phyloP scores from a whole-genome alignment of 2,329 filamentous ascomycete genomes.

The Phoma sp. region DNA sequence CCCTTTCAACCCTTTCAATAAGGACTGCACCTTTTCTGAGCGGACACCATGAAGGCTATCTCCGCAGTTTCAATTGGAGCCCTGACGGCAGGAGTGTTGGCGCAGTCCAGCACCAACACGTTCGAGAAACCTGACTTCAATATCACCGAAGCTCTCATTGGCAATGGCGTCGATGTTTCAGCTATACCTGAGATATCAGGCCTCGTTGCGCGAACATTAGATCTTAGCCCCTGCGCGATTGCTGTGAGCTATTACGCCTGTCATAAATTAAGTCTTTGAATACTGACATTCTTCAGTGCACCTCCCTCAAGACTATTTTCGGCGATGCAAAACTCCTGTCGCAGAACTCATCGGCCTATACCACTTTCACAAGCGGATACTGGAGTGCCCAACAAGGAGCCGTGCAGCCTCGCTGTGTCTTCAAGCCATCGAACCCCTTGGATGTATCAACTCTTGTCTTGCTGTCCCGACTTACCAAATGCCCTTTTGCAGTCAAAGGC shows the following conservation, averaged over 20 bases:
- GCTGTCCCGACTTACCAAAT: not conserved
- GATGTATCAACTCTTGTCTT: slow-evolving; percentile 23
- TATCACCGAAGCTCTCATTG: not conserved
- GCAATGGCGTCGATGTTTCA: slow-evolving; percentile 12
- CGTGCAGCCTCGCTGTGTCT: slow-evolving; percentile 25
- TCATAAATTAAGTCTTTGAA: not conserved
- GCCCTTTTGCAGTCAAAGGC: not conserved
- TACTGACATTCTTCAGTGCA: slow-evolving; percentile 15
- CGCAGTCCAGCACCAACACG: not conserved
- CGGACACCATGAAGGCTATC: not conserved
- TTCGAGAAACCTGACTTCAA: not conserved
- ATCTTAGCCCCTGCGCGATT: slow-evolving; percentile 14
- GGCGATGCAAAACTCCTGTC: slow-evolving; percentile 21
- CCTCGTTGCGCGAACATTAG: not conserved
- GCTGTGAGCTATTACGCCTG: slow-evolving; percentile 15
- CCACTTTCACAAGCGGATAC: slow-evolving; percentile 19
- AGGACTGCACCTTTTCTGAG: too few species aligned
- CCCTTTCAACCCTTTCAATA: too few species aligned
- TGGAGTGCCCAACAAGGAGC: slow-evolving; percentile 31
- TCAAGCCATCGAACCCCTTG: slow-evolving; percentile 9
- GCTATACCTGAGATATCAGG: slow-evolving; percentile 12
- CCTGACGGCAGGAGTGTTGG: not conserved
- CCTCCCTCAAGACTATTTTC: slow-evolving; percentile 23
- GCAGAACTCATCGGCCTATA: not conserved
- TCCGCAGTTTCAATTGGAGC: not conserved